These are phyloP conservation scores for Fusarium anthophilum DNA, from an alignment of 2,329 filamentous ascomycete genomes.

Conservation along the genomic window DNA sequence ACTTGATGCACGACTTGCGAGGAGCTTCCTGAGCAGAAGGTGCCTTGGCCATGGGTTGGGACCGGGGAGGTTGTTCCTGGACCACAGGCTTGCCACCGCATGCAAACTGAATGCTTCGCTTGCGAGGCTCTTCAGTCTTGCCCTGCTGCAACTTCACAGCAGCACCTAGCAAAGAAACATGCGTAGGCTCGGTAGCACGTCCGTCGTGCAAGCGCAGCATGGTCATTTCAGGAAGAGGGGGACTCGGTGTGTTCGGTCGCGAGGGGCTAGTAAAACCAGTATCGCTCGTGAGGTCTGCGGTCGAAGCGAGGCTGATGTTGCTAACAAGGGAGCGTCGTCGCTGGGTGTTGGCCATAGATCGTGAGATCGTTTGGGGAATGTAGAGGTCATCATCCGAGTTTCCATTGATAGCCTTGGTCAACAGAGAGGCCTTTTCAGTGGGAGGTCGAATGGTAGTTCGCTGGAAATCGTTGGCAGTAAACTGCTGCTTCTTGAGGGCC, in stretches of 20 bases:
- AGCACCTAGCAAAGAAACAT: slow-evolving; percentile 39
- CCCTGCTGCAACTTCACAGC: slow-evolving; percentile 31
- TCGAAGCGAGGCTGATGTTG: slow-evolving; percentile 82
- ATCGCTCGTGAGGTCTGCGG: slow-evolving; percentile 93
- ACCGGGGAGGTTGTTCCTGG: slow-evolving; percentile 53
- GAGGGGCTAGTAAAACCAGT: slow-evolving; percentile 90
- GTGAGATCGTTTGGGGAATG: slow-evolving; percentile 47
- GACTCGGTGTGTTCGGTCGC: slow-evolving; percentile 88
- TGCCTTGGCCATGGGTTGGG: slow-evolving; percentile 47
- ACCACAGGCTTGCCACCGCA: slow-evolving; percentile 72
- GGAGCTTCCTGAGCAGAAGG: slow-evolving; percentile 51
- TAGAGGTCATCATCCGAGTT: slow-evolving; percentile 66
- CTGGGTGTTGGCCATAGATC: slow-evolving; percentile 46
- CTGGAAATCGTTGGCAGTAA: slow-evolving; percentile 53
- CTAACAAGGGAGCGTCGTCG: slow-evolving; percentile 77
- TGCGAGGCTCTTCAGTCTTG: slow-evolving; percentile 67
- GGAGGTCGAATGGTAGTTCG: slow-evolving; percentile 59
- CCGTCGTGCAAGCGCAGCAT: slow-evolving; percentile 54
- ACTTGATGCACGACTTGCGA: slow-evolving; percentile 75
- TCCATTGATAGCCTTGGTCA: slow-evolving; percentile 84
- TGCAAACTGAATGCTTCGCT: slow-evolving; percentile 92
- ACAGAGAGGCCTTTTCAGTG: slow-evolving; percentile 76
- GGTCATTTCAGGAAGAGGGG: slow-evolving; percentile 73
- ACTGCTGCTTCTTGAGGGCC: slow-evolving; percentile 40
- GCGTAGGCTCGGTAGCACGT: slow-evolving; percentile 39